Percentiles rank a stretch among this genome's conserved stretches.
Conservation (phyloP, 1,284 basidiomycete species). For the Moniliella sp. region DNA sequence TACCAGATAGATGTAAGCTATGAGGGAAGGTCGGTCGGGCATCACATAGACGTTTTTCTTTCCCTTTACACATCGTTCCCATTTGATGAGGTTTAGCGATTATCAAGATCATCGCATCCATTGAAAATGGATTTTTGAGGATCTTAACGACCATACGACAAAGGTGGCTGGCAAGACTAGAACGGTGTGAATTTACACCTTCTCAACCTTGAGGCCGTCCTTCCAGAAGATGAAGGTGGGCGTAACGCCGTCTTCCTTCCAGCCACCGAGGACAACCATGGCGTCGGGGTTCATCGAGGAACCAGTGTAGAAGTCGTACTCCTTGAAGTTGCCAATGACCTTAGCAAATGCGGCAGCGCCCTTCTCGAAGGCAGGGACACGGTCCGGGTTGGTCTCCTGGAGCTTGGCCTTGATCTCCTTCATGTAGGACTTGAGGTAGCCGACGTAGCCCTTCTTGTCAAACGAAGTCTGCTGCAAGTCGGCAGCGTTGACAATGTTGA, state of each 20-base stretch:
- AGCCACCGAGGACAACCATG: conserved; percentile 35
- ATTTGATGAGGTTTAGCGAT: too few relatives aligned
- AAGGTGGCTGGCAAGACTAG: too few relatives aligned
- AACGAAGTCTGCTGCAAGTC: conserved; percentile 62
- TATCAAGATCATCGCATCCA: too few relatives aligned
- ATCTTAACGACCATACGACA: too few relatives aligned
- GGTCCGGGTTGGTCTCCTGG: conserved; percentile 42
- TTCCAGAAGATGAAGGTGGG: conserved; percentile 45
- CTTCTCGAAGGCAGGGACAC: conserved; percentile 62
- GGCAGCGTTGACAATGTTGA: conserved; percentile 83
- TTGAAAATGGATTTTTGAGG: too few relatives aligned
- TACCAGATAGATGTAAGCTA: too few relatives aligned
- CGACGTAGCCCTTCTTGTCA: conserved; percentile 74
- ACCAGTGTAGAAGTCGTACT: conserved; percentile 71
- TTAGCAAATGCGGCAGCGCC: conserved; percentile 44
- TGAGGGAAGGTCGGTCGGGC: too few relatives aligned
- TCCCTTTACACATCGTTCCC: too few relatives aligned
- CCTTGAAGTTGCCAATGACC: conserved; percentile 67
- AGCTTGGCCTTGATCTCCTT: conserved; percentile 48
- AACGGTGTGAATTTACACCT: conserved; percentile 31
- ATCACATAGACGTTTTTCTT: too few relatives aligned
- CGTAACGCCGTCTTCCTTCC: conserved; percentile 42
- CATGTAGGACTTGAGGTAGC: conserved; percentile 73
- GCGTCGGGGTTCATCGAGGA: conserved; percentile 43
- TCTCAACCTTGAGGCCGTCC: conserved; percentile 30